Evolutionary conservation across 257 asterid species (phyloP).

Genomic region (Primulina tabacum): DNA sequence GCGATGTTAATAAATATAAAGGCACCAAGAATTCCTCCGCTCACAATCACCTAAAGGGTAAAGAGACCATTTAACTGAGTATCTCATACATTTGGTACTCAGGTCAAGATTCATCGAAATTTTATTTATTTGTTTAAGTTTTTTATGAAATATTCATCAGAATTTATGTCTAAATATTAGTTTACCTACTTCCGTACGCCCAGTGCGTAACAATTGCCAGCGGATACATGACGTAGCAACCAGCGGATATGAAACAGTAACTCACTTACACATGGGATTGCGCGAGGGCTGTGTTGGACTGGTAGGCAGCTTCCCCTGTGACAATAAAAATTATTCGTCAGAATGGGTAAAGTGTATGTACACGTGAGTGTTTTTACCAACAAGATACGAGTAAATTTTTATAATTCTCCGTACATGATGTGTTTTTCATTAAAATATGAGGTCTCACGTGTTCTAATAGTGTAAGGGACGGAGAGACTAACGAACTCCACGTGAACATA

Average conservation of each 20-base stretch:
- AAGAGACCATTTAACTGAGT: not conserved
- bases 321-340: too few relatives aligned
- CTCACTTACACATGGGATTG: slow-evolving; percentile 65
- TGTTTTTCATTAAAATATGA: too few relatives aligned
- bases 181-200: slow-evolving; percentile 57
- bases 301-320: slow-evolving; percentile 56
- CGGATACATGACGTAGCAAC: slow-evolving; percentile 48
- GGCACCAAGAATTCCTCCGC: slow-evolving; percentile 42
- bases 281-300: slow-evolving; percentile 29
- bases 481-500: too few relatives aligned
- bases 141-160: not conserved
- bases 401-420: slow-evolving; percentile 39
- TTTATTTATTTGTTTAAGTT: too few relatives aligned
- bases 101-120: not conserved
- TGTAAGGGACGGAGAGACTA: too few relatives aligned
- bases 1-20: slow-evolving; percentile 36
- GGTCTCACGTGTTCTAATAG: too few relatives aligned
- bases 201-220: slow-evolving; percentile 58
- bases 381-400: too few relatives aligned
- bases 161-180: not conserved
- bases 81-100: too few relatives aligned
- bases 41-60: slow-evolving; percentile 28
- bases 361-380: too few relatives aligned
- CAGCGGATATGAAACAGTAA: slow-evolving; percentile 34
- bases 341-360: too few relatives aligned